phyloP scores from a whole-genome alignment of 1,284 basidiomycete genomes.

The Rhodotorula mucilaginosa region DNA sequence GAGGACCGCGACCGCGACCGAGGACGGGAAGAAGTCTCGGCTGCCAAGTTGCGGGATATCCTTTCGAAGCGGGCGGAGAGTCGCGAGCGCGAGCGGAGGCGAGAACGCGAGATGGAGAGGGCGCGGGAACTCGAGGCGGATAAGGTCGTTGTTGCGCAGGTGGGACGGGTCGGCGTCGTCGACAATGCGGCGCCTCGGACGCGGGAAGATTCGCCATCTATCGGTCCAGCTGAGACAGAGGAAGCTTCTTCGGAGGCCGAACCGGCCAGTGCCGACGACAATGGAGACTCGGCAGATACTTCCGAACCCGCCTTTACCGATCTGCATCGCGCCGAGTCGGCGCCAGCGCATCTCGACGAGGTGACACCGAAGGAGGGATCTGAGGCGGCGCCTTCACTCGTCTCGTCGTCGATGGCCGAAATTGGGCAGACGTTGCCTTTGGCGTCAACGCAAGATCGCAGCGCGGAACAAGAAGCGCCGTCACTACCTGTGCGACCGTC shows the following conservation, averaged over 20 bases:
- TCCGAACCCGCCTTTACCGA: background rate
- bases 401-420: no score
- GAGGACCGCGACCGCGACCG: background rate
- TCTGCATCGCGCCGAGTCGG: background rate
- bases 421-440: background rate
- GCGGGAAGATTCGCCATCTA: background rate
- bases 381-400: no score
- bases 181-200: background rate
- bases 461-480: background rate
- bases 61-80: slow-evolving; percentile 26
- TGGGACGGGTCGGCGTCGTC: background rate
- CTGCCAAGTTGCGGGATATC: slow-evolving; percentile 31
- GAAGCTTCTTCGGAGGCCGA: no score
- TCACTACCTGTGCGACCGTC: background rate
- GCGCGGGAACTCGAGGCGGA: background rate
- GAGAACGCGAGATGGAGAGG: background rate
- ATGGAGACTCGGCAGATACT: no score
- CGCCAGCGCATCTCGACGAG: background rate
- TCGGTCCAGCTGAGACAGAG: no score
- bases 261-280: no score
- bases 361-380: background rate
- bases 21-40: slow-evolving; percentile 20
- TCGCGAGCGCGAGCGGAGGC: slow-evolving; percentile 24
- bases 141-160: background rate
- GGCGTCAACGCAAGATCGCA: background rate